Base-by-base conservation (phyloP, 305 asterid species). In the Salvia sclarea region DNA sequence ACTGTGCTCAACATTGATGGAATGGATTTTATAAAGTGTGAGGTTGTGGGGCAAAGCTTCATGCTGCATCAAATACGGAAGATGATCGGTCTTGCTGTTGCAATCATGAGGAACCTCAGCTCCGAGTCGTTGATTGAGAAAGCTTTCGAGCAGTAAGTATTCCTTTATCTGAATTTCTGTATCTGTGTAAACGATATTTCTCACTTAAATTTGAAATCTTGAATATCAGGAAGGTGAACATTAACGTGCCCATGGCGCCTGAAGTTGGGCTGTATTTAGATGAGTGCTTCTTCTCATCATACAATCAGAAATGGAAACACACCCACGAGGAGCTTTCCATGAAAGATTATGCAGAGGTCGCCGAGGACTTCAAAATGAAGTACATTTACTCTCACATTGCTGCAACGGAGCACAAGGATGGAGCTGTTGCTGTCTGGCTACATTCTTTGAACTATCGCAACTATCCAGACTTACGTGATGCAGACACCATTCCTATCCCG, bases 21-120 rank as follows among this genome's bases (percentile, higher is more conserved):
- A 3, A 83, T 88, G 16, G 92, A 90, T 35, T 90, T 93, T 73
- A 85, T 93, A 67, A 88, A 88, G 85, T 93, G 97, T 62, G 96
- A 85, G 76, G 96, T 93, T 20, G 75, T 90, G 60, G 97, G 97
- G 44, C 98, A 93, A 79, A 93, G 98, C 86, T 90, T 93, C 75
- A 90, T 93, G 98, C 97, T 93, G 75, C 98, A 93, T 80, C 98
- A 93, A 75, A 93, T 93, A n/a, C 81, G 97, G 59, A 93, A 93
- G 76, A 90, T 93, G 98, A 84, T 90, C 0, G 97, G 98, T 60
- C 95, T 93, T 73, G 97, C 97, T 13, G 86, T 93, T 54, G 95
- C 95, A 1, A 87, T 90, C 70, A 85, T 93, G 96, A 87, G 98
- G 80, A 81, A 88, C 50, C 58, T 31, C 56, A 77, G 95, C 21